Evolutionary conservation across 306 rosid species (phyloP).

Genomic region (Urtica urens): DNA sequence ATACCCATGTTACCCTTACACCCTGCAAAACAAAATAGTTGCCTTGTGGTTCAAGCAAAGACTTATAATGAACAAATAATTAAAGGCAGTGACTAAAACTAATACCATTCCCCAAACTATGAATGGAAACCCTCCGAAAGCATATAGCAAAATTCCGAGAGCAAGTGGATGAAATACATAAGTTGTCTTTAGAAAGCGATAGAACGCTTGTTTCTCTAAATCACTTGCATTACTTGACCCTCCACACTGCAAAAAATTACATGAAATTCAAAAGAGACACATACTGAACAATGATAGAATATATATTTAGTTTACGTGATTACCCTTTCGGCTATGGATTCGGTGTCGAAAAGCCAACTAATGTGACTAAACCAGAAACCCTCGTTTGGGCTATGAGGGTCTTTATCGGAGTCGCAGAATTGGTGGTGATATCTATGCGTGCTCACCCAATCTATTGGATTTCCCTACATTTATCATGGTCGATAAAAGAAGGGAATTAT

Average conservation of each 20-base stretch:
- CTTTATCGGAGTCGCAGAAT: conserved; percentile 78
- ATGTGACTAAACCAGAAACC: conserved; percentile 95
- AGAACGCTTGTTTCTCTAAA: conserved; percentile 67
- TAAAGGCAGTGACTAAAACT: too few species aligned
- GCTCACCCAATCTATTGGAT: conserved; percentile 89
- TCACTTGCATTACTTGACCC: conserved; percentile 58
- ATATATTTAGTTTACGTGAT: not conserved
- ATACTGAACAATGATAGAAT: not conserved
- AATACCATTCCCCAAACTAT: conserved; percentile 92
- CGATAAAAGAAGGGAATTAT: not conserved
- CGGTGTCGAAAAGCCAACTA: conserved; percentile 78
- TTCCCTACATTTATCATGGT: conserved; percentile 35
- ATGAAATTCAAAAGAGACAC: too few species aligned
- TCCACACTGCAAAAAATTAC: conserved; percentile 51
- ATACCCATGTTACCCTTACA: conserved; percentile 74
- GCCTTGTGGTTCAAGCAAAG: too few species aligned
- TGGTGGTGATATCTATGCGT: conserved; percentile 89
- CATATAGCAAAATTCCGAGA: conserved; percentile 54
- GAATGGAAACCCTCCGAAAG: conserved; percentile 72
- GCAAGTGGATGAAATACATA: conserved; percentile 70
- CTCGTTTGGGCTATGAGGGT: conserved; percentile 85
- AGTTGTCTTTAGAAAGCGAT: conserved; percentile 46
- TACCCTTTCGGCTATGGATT: conserved; percentile 50
- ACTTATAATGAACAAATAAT: not conserved
- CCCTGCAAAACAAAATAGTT: too few species aligned